Evolutionary conservation across 768 basidiomycete species (phyloP).

Genomic region (Pisolithus tinctorius): DNA sequence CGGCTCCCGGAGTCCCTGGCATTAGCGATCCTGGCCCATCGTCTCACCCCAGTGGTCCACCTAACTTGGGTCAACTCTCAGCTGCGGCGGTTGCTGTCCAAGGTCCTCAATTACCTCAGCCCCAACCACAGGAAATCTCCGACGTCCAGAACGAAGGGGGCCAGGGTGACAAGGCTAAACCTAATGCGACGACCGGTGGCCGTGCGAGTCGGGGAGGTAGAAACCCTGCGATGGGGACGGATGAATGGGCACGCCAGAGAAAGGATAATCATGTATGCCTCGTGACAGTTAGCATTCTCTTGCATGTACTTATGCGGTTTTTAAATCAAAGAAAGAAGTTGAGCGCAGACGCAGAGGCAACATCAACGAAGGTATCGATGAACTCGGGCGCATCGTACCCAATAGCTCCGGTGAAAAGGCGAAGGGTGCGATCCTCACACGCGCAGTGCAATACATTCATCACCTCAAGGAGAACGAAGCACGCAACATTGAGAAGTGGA

Average conservation of each 20-base stretch:
- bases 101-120: constrained; percentile 19
- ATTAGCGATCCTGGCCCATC: constrained; percentile 68
- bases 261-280: constrained; percentile 74
- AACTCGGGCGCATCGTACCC: constrained; percentile 83
- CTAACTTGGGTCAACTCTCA: constrained; percentile 53
- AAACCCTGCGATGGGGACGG: constrained; percentile 58
- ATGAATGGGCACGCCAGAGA: constrained; percentile 74
- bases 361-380: constrained; percentile 95
- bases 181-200: constrained; percentile 21
- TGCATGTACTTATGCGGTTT: neutral
- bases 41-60: constrained; percentile 63
- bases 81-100: constrained; percentile 42
- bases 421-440: constrained; percentile 83
- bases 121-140: constrained; percentile 13
- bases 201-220: constrained; percentile 43
- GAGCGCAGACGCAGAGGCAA: constrained; percentile 91
- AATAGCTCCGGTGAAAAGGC: constrained; percentile 82
- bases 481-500: constrained; percentile 90
- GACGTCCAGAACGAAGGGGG: constrained; percentile 23
- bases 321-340: constrained; percentile 79
- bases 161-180: constrained; percentile 18
- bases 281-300: neutral
- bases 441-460: constrained; percentile 88
- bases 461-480: constrained; percentile 89
- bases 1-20: constrained; percentile 37